A percentile compares a stretch with the other conserved stretches of the same genome.
Conservation (phyloP, 2,329 filamentous ascomycete genomes). For the Microdochium bolleyi region DNA sequence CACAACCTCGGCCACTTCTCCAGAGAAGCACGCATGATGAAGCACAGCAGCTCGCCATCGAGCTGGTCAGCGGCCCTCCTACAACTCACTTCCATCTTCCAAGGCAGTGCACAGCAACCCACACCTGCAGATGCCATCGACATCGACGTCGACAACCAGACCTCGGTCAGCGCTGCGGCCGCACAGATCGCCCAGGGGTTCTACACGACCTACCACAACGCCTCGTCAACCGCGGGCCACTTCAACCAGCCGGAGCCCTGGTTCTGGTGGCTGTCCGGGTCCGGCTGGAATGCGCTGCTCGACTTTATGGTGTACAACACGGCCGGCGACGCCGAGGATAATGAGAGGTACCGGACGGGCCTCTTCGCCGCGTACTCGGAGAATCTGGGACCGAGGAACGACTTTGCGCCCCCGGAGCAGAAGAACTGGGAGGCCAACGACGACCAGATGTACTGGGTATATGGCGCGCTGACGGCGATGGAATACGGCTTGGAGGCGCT, state of each 20-base stretch:
- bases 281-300: constrained; percentile 18
- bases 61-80: no score
- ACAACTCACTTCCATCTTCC: no score
- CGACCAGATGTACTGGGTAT: constrained; percentile 42
- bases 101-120: no score
- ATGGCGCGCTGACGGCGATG: constrained; percentile 35
- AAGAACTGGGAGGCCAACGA: constrained; percentile 29
- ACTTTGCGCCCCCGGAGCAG: constrained; percentile 13
- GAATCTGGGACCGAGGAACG: constrained; percentile 14
- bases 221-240: constrained; percentile 18
- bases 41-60: no score
- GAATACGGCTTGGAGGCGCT: constrained; percentile 31
- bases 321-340: constrained; percentile 12
- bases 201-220: constrained; percentile 18
- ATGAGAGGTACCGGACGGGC: constrained; percentile 12
- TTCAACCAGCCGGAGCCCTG: constrained; percentile 22
- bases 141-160: constrained; percentile 11
- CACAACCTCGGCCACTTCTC: no score
- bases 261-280: constrained; percentile 26
- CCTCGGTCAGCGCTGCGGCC: constrained; percentile 16
- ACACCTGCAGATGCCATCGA: constrained; percentile 9
- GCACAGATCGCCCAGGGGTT: constrained; percentile 17
- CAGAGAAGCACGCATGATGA: no score
- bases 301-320: constrained; percentile 17
- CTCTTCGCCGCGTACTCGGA: constrained; percentile 10